Evolutionary conservation across 768 basidiomycete genomes (phyloP).

Genomic region (Tricholoma sp.): DNA sequence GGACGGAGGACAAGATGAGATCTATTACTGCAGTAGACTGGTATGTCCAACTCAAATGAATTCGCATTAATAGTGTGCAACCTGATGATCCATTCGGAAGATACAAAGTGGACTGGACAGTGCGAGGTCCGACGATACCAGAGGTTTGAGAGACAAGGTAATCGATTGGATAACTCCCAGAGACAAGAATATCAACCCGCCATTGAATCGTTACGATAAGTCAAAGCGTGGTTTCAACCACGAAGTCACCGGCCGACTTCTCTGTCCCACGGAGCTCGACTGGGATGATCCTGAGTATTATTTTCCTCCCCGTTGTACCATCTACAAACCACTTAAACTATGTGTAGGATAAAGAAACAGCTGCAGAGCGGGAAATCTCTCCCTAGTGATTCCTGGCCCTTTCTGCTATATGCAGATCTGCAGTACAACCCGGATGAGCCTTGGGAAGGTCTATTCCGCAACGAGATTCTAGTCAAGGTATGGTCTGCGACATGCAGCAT

Average conservation of each 20-base stretch:
- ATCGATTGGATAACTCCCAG: neutral
- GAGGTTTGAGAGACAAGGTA: neutral
- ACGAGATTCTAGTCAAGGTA: too few relatives aligned
- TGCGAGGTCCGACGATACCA: neutral
- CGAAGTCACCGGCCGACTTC: neutral
- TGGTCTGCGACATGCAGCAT: too few relatives aligned
- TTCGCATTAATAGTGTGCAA: neutral
- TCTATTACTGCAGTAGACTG: neutral
- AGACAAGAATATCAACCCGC: too few relatives aligned
- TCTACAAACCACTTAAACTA: too few relatives aligned
- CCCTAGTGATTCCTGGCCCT: too few relatives aligned
- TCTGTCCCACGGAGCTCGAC: neutral
- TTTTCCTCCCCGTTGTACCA: too few relatives aligned
- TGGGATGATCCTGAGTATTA: neutral
- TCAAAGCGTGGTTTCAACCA: neutral
- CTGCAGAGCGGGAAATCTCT: too few relatives aligned
- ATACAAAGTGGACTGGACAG: neutral
- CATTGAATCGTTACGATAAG: neutral
- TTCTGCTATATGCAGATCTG: too few relatives aligned
- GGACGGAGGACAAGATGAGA: neutral
- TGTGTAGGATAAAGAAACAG: too few relatives aligned
- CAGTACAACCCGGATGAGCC: too few relatives aligned
- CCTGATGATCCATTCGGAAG: neutral
- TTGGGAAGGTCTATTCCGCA: too few relatives aligned
- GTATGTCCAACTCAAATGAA: neutral